Percentiles rank a stretch among this genome's conserved stretches.
phyloP scores from a whole-genome alignment of 352 stramenopile species.

The Globisporangium okanoganense region DNA sequence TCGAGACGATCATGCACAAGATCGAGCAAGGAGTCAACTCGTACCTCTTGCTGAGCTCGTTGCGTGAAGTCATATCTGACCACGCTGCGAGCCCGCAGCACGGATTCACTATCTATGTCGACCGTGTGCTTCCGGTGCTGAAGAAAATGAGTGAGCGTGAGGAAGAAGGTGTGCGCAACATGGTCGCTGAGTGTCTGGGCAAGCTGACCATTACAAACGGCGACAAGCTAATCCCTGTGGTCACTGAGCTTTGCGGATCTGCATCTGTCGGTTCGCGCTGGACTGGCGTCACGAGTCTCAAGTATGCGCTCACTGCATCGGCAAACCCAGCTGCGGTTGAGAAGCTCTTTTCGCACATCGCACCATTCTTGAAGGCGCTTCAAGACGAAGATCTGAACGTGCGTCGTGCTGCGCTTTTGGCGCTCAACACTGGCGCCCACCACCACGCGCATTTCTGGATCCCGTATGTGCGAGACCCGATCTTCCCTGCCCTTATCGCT shows the following conservation, averaged over 20 bases:
- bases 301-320: slow-evolving; percentile 72
- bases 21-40: slow-evolving; percentile 91
- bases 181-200: slow-evolving; percentile 97
- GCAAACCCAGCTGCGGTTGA: slow-evolving; percentile 33
- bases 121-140: slow-evolving; percentile 93
- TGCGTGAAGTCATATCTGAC: slow-evolving; percentile 95
- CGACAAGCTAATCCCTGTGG: slow-evolving; percentile 82
- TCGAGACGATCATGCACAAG: slow-evolving; percentile 91
- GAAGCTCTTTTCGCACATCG: slow-evolving; percentile 69
- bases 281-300: slow-evolving; percentile 93
- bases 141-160: slow-evolving; percentile 89
- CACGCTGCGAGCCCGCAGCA: slow-evolving; percentile 74
- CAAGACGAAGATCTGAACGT: slow-evolving; percentile 94
- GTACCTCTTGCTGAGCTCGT: slow-evolving; percentile 95
- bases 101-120: slow-evolving; percentile 70
- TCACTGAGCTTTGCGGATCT: slow-evolving; percentile 80
- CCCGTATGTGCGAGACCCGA: slow-evolving; percentile 75
- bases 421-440: slow-evolving; percentile 95
- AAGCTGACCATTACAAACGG: slow-evolving; percentile 92
- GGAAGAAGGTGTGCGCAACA: slow-evolving; percentile 96
- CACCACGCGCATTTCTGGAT: slow-evolving; percentile 87
- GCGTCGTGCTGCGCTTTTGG: slow-evolving; percentile 92
- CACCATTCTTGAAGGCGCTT: slow-evolving; percentile 90
- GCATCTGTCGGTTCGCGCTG: slow-evolving; percentile 64
- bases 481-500: slow-evolving; percentile 91